Conservation (phyloP, 495 filamentous ascomycete species). For the Talaromyces nanjingensis region DNA sequence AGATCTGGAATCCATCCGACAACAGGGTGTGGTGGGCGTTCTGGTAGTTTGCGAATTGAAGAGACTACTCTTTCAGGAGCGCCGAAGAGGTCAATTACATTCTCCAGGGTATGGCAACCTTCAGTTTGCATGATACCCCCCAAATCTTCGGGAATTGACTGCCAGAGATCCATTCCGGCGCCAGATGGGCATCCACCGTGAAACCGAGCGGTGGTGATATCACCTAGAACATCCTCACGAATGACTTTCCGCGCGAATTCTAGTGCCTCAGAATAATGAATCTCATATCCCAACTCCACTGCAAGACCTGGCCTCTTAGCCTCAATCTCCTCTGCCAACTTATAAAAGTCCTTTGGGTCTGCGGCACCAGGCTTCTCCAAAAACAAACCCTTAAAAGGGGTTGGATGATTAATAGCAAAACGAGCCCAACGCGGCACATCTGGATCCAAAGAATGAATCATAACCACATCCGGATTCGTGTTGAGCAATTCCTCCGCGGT, state of each 20-base stretch:
- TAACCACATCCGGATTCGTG: slow-evolving; percentile 15
- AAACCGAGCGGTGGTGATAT: slow-evolving; percentile 14
- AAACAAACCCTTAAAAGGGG: slow-evolving; percentile 12
- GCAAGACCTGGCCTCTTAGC: slow-evolving; percentile 5
- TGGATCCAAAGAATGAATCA: slow-evolving; percentile 15
- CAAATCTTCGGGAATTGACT: slow-evolving; percentile 8
- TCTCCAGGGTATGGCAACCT: slow-evolving; percentile 12
- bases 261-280: slow-evolving; percentile 13
- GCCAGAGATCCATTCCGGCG: slow-evolving; percentile 14
- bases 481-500: slow-evolving; percentile 8
- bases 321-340: slow-evolving; percentile 6
- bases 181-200: slow-evolving; percentile 16
- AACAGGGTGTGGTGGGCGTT: slow-evolving; percentile 5
- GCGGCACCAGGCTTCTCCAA: slow-evolving; percentile 8
- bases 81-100: slow-evolving; percentile 12
- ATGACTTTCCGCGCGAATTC: slow-evolving; percentile 12
- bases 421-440: slow-evolving; percentile 16
- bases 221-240: slow-evolving; percentile 8
- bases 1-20: slow-evolving; percentile 7
- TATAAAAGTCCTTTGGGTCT: slow-evolving; percentile 2
- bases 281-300: slow-evolving; percentile 13
- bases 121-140: slow-evolving; percentile 13
- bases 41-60: slow-evolving; percentile 15
- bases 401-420: slow-evolving; percentile 12
- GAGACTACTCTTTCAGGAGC: slow-evolving; percentile 9